Evolutionary conservation across 2,329 filamentous ascomycete species (phyloP), one percentile per base, ranked within the genome.

Genomic region (Talaromyces islandicus): DNA sequence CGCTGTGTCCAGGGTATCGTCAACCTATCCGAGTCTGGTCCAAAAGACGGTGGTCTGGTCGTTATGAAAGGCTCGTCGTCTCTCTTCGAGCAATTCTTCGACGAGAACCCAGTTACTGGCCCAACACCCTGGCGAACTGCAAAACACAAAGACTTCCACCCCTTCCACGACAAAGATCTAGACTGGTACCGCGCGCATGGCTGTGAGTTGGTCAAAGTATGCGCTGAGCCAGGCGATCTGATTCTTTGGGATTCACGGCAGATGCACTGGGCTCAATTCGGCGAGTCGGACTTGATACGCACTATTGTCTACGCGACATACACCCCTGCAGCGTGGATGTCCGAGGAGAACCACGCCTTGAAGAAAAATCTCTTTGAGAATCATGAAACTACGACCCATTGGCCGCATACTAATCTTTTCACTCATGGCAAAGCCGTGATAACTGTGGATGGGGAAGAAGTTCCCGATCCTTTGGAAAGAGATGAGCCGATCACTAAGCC

Each of bases 241-340:
- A 63, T 67, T 25, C 48, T 67, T 2, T 67, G 65, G 64, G 65
- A 67, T n/a, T 64, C 63, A 19, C 63, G 65, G 17, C 24, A 56
- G 6, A 64, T 65, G 52, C 64, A 67, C 48, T 64, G 58, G 50
- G 60, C 43, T 48, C 29, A 62, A 61, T n/a, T 60, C 58, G 12
- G 58, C 61, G 29, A 62, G 58, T 35, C 43, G 7, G 59, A 66
- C 6, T 32, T 56, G 2, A 61, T 66, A 30, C 65, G 64, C 14
- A 64, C 60, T 1, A 61, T 66, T 17, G 54, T 64, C 3, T 66
- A 66, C 32, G 55, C 60, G 5, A 59, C 54, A 14, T 63, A 62
- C 27, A 64, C 65, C 2, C 64, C 65, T 11, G 60, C 62, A 9
- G 25, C 55, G 38, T 35, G 29, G 52, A 54, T 54, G 29, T 51